These are phyloP conservation scores for Trametes maxima DNA, from an alignment of 768 basidiomycete genomes.

Conservation along the genomic window DNA sequence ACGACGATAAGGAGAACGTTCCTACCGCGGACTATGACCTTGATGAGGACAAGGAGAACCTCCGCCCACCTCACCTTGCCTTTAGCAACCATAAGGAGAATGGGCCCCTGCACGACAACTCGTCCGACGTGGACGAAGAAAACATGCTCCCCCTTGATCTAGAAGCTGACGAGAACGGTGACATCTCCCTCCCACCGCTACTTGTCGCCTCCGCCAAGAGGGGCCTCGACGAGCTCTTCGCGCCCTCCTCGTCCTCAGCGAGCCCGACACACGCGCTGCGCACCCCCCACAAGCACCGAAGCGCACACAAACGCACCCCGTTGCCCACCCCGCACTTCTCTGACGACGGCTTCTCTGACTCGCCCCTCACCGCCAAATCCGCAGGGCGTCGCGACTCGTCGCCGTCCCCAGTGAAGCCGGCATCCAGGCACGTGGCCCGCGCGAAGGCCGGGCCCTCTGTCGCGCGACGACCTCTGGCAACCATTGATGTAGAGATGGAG, in stretches of 20 bases:
- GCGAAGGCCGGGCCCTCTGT: background rate
- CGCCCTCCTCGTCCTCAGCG: slow-evolving; percentile 17
- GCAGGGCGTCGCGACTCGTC: slow-evolving; percentile 14
- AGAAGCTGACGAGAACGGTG: background rate
- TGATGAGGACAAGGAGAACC: slow-evolving; percentile 19
- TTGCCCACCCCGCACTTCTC: slow-evolving; percentile 28
- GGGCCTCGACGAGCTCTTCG: slow-evolving; percentile 3
- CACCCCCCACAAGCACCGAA: slow-evolving; percentile 30
- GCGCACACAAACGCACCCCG: slow-evolving; percentile 27
- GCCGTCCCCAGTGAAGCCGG: slow-evolving; percentile 27
- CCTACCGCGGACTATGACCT: slow-evolving; percentile 11
- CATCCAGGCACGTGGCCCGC: background rate
- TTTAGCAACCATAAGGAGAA: slow-evolving; percentile 7
- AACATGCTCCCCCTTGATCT: background rate
- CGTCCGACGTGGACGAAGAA: background rate
- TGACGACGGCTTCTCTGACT: slow-evolving; percentile 18
- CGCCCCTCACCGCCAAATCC: slow-evolving; percentile 19
- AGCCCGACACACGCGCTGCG: slow-evolving; percentile 23
- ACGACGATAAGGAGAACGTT: slow-evolving; percentile 28
- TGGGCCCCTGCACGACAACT: background rate
- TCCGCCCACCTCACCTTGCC: slow-evolving; percentile 8
- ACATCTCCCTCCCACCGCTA: slow-evolving; percentile 3
- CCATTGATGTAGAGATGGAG: slow-evolving; percentile 12
- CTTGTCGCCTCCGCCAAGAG: slow-evolving; percentile 9
- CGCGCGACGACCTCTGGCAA: background rate